phyloP scores from a whole-genome alignment of 495 filamentous ascomycete genomes.

The Penicillium lividum region DNA sequence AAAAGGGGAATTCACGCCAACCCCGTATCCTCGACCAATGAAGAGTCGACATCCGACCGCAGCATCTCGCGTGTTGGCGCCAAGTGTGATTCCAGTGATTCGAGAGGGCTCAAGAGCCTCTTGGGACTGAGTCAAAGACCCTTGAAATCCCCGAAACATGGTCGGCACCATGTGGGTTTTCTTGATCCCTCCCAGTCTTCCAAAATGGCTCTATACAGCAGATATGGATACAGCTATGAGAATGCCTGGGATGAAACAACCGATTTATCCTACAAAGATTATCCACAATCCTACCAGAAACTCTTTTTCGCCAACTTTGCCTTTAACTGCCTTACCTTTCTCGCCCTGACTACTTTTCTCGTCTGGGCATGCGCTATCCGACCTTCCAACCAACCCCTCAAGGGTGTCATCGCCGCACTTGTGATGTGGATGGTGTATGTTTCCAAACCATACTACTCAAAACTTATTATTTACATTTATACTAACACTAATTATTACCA shows the following conservation, averaged over 20 bases:
- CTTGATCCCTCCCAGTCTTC: background rate
- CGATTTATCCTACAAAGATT: background rate
- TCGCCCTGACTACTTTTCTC: constrained; percentile 22
- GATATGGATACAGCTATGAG: background rate
- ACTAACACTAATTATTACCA: background rate
- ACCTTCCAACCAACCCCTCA: constrained; percentile 15
- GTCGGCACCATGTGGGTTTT: background rate
- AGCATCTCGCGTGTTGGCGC: background rate
- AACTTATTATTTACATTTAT: background rate
- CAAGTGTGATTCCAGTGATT: too few relatives aligned
- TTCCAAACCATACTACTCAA: background rate
- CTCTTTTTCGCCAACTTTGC: constrained; percentile 14
- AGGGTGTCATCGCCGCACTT: constrained; percentile 12
- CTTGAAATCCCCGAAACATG: background rate
- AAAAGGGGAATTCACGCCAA: too few relatives aligned
- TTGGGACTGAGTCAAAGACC: background rate
- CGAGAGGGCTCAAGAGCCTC: constrained; percentile 2
- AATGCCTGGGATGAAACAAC: constrained; percentile 17
- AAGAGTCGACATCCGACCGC: background rate
- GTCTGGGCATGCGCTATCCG: constrained; percentile 26
- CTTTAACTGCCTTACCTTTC: constrained; percentile 23
- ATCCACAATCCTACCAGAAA: background rate
- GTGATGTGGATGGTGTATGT: constrained; percentile 19
- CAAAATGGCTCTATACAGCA: background rate
- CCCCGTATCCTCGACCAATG: background rate